Evolutionary conservation across 2,329 filamentous ascomycete species (phyloP).

Genomic region (Calonectria pseudoreteaudii): DNA sequence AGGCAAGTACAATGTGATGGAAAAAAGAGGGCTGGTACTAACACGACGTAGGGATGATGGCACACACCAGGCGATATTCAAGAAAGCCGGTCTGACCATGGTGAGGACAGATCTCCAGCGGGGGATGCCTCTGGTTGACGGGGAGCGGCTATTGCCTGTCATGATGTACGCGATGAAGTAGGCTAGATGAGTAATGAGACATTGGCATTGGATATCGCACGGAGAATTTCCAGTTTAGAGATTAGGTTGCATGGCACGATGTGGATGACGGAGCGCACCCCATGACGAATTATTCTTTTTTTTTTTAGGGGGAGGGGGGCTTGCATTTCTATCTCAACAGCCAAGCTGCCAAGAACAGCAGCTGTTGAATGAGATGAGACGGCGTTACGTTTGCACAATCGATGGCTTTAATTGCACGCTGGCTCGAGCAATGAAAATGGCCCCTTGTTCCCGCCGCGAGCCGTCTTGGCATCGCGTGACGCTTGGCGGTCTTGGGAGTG

Average conservation of each 20-base stretch:
- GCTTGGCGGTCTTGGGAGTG: conserved; percentile 18
- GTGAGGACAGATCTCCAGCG: conserved; percentile 78
- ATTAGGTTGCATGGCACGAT: neutral
- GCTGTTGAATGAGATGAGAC: neutral
- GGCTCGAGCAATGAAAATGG: neutral
- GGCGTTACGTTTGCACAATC: conserved; percentile 1
- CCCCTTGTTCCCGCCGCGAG: conserved; percentile 4
- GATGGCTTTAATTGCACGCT: neutral
- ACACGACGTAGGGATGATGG: conserved; percentile 68
- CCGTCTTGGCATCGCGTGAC: conserved; percentile 27
- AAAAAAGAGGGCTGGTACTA: neutral
- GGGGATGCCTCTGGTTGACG: neutral
- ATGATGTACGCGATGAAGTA: conserved; percentile 20
- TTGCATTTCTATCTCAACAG: neutral
- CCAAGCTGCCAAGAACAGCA: neutral
- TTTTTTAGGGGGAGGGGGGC: neutral
- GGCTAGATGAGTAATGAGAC: neutral
- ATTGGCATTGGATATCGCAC: neutral
- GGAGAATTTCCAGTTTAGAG: neutral
- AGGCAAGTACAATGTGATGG: conserved; percentile 59
- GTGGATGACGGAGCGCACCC: neutral
- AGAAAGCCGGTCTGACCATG: conserved; percentile 75
- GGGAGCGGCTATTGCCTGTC: conserved; percentile 9
- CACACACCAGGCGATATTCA: conserved; percentile 79
- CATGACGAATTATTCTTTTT: neutral